phyloP scores from a whole-genome alignment of 306 rosid species.

The Hylodesmum podocarpum region DNA sequence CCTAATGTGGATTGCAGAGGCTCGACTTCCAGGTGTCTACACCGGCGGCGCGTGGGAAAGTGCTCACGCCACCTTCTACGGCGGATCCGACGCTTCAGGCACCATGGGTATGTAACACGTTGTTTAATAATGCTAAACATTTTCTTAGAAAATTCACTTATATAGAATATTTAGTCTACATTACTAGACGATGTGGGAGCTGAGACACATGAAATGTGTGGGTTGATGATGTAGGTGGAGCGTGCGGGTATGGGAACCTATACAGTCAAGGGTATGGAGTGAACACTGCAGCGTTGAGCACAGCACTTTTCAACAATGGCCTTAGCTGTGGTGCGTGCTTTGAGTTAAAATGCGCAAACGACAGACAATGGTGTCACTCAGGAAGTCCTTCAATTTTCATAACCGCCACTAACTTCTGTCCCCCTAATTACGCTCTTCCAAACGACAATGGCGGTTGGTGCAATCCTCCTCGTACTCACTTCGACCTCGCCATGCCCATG shows the following conservation, averaged over 20 bases:
- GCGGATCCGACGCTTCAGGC: slow-evolving; percentile 97
- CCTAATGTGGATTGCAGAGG: slow-evolving; percentile 47
- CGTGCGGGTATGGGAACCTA: slow-evolving; percentile 92
- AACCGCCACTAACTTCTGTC: slow-evolving; percentile 94
- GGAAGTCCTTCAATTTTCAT: slow-evolving; percentile 90
- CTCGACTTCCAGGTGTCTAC: slow-evolving; percentile 85
- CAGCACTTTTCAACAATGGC: slow-evolving; percentile 86
- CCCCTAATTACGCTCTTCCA: slow-evolving; percentile 86
- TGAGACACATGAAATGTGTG: too few relatives aligned
- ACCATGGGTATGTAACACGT: slow-evolving; percentile 76
- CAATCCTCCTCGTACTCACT: slow-evolving; percentile 94
- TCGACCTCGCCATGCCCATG: slow-evolving; percentile 99
- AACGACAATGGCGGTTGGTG: slow-evolving; percentile 99
- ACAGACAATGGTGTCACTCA: slow-evolving; percentile 79
- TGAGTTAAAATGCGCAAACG: slow-evolving; percentile 80
- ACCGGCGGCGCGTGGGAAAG: slow-evolving; percentile 70
- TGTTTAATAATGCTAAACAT: neutral
- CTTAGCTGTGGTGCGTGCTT: slow-evolving; percentile 93
- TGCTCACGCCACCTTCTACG: slow-evolving; percentile 97
- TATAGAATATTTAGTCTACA: too few relatives aligned
- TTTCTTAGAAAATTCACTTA: neutral
- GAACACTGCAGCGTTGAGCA: slow-evolving; percentile 89
- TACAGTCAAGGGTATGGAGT: slow-evolving; percentile 98
- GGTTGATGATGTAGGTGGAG: slow-evolving; percentile 69
- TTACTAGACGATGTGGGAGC: too few relatives aligned